Evolutionary conservation across 306 rosid genomes (phyloP).

Genomic region (Begonia fuchsioides): DNA sequence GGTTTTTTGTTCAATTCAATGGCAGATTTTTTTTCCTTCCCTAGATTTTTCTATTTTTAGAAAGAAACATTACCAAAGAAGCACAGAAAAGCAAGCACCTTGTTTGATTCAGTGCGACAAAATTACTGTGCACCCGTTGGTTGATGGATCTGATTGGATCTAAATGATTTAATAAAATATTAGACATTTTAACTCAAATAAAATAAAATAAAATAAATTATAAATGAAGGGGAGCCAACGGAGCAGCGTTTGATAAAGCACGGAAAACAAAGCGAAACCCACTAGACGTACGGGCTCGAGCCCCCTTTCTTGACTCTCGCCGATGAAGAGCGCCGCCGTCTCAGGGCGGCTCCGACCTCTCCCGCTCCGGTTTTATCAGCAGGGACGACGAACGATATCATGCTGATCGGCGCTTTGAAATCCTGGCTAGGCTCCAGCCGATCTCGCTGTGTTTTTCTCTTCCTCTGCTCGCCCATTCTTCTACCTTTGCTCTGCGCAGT

Average conservation of each 20-base stretch:
- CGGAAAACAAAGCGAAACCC: background rate
- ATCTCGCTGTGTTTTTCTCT: conserved; percentile 3
- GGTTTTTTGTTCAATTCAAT: conserved; percentile 1
- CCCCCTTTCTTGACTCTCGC: background rate
- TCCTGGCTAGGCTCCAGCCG: conserved; percentile 9
- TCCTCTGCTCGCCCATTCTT: conserved; percentile 9
- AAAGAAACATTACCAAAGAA: background rate
- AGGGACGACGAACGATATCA: background rate
- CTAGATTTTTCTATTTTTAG: background rate
- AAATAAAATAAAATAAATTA: too few relatives aligned
- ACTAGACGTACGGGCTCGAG: background rate
- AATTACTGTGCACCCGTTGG: too few relatives aligned
- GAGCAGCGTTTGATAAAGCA: too few relatives aligned
- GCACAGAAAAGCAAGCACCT: background rate
- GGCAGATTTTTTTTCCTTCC: background rate
- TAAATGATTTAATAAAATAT: too few relatives aligned
- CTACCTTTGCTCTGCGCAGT: conserved; percentile 7
- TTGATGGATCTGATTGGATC: too few relatives aligned
- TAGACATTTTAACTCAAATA: too few relatives aligned
- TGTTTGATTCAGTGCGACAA: background rate
- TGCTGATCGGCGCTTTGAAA: conserved; percentile 6
- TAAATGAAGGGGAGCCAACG: too few relatives aligned
- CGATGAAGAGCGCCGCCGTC: conserved; percentile 1
- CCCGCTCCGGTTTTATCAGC: background rate
- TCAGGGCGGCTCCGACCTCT: background rate